Evolutionary conservation across 202 grass and related monocot genomes (phyloP).

Genomic region (Schoenoplectus tabernaemontani): DNA sequence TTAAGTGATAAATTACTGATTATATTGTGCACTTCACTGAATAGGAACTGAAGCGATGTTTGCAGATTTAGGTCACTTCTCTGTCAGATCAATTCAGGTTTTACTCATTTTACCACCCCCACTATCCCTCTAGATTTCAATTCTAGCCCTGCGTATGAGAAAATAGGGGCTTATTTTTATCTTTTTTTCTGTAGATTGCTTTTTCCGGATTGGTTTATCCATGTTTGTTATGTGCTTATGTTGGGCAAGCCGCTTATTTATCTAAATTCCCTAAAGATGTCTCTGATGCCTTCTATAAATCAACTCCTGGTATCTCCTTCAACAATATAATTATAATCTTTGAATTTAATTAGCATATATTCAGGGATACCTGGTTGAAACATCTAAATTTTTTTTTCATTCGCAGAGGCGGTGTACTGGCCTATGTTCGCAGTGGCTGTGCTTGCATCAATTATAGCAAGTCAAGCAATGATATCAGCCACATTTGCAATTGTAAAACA

Average conservation of each 20-base stretch:
- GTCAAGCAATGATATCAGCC: conserved; percentile 89
- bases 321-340: neutral
- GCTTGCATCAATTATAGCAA: conserved; percentile 69
- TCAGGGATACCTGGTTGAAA: neutral
- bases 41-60: conserved; percentile 38
- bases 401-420: conserved; percentile 61
- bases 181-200: conserved; percentile 23
- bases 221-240: conserved; percentile 30
- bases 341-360: neutral
- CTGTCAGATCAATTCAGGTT: conserved; percentile 36
- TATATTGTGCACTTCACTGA: neutral
- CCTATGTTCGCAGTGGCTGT: conserved; percentile 64
- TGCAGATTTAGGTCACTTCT: conserved; percentile 45
- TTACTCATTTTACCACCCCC: neutral
- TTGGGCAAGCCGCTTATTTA: conserved; percentile 38
- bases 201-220: conserved; percentile 39
- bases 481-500: conserved; percentile 73
- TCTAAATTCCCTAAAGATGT: conserved; percentile 11
- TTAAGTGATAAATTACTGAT: conserved; percentile 2
- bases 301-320: conserved; percentile 26
- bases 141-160: neutral
- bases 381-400: neutral
- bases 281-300: conserved; percentile 33
- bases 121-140: neutral
- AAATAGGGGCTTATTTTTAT: neutral